phyloP scores from a whole-genome alignment of 2,329 filamentous ascomycete genomes.

The Pleurostoma richardsiae region DNA sequence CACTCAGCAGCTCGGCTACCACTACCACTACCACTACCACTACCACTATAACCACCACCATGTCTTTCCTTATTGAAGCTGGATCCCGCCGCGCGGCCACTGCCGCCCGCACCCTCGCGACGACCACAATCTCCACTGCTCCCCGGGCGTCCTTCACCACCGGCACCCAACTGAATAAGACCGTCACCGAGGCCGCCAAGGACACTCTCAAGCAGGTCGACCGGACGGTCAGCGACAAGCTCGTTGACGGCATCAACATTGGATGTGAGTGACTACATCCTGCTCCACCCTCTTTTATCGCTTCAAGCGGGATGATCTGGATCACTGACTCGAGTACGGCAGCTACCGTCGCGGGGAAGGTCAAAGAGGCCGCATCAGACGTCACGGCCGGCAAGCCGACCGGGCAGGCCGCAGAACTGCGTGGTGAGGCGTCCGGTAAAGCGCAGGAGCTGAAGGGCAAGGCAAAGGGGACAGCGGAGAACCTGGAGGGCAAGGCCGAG shows the following conservation, averaged over 20 bases:
- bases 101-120: constrained; percentile 28
- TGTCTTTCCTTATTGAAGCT: constrained; percentile 50
- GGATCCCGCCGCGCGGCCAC: constrained; percentile 36
- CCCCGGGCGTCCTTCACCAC: constrained; percentile 46
- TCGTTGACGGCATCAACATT: constrained; percentile 56
- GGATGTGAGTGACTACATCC: constrained; percentile 38
- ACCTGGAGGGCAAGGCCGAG: constrained; percentile 31
- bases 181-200: constrained; percentile 49
- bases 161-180: constrained; percentile 37
- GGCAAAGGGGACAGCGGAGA: constrained; percentile 28
- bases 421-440: constrained; percentile 19
- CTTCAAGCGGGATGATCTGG: background rate
- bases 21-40: background rate
- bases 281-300: background rate
- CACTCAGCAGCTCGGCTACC: background rate
- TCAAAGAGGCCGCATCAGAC: constrained; percentile 38
- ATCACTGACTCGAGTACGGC: constrained; percentile 19
- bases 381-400: constrained; percentile 25
- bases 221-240: constrained; percentile 53
- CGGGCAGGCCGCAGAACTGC: constrained; percentile 25
- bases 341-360: constrained; percentile 34
- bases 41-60: constrained; percentile 26
- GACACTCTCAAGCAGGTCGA: constrained; percentile 56
- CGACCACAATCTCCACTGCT: constrained; percentile 21
- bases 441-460: constrained; percentile 26